Evolutionary conservation across 164 flowering plant genomes (phyloP).

Genomic region (grape (Vitis vinifera)): DNA sequence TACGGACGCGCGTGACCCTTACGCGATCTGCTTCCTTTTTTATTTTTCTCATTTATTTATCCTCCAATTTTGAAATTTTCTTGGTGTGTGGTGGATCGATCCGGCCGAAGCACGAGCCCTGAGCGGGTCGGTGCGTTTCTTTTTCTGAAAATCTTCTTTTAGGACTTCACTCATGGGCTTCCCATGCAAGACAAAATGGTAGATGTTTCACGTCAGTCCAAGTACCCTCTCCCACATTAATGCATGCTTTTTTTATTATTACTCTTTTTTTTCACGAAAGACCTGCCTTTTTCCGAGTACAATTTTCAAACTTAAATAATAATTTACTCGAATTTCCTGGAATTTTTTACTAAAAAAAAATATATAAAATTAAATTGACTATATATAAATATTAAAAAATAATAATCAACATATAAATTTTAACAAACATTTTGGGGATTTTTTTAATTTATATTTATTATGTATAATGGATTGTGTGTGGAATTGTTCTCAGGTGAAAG

Average conservation of each 20-base stretch:
- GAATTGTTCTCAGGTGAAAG: too few relatives aligned
- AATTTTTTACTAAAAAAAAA: too few relatives aligned
- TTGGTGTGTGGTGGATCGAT: not conserved
- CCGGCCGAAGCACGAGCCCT: not conserved
- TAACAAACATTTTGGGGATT: too few relatives aligned
- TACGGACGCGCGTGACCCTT: not conserved
- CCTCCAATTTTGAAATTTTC: not conserved
- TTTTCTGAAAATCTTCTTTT: not conserved
- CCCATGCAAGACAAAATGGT: slow-evolving; percentile 3
- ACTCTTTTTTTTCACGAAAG: too few relatives aligned
- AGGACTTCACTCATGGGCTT: not conserved
- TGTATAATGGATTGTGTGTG: too few relatives aligned
- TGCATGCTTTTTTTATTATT: not conserved
- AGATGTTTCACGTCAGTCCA: not conserved
- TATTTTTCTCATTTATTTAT: not conserved
- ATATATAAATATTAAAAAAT: too few relatives aligned
- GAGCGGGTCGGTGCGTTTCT: not conserved
- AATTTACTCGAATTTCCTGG: too few relatives aligned
- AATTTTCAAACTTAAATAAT: too few relatives aligned
- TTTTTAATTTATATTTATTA: too few relatives aligned
- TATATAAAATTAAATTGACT: too few relatives aligned
- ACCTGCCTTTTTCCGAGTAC: too few relatives aligned
- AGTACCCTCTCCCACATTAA: not conserved
- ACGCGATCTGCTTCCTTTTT: not conserved
- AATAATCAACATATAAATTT: too few relatives aligned